Evolutionary conservation across 2,329 filamentous ascomycete genomes (phyloP).

Genomic region (Colletotrichum graminicola): DNA sequence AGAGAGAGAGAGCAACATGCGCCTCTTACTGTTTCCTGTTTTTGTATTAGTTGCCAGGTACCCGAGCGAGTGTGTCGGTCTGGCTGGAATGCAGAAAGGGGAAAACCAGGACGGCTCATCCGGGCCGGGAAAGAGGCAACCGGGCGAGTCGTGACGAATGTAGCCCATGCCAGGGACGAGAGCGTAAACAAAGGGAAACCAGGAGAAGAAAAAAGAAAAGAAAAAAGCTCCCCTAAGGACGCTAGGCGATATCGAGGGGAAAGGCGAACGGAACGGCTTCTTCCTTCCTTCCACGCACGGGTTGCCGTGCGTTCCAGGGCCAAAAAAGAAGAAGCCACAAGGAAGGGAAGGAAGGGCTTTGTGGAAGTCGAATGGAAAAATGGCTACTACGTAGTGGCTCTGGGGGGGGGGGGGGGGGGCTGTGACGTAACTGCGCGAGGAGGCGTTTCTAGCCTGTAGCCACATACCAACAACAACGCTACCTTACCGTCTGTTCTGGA

Average conservation of each 20-base stretch:
- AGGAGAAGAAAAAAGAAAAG: too few species aligned
- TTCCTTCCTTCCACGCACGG: neutral
- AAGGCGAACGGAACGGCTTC: neutral
- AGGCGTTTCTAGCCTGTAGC: too few species aligned
- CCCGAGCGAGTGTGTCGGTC: neutral
- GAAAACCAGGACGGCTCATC: slow-evolving; percentile 17
- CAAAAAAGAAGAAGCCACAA: neutral
- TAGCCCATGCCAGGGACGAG: neutral
- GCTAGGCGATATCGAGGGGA: slow-evolving; percentile 3
- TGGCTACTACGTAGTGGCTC: slow-evolving; percentile 1
- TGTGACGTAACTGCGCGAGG: slow-evolving; percentile 12
- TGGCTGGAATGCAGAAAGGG: neutral
- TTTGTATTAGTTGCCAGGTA: neutral
- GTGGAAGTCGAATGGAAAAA: slow-evolving; percentile 3
- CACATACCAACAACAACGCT: too few species aligned
- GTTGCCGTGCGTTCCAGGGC: neutral
- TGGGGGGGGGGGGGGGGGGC: too few species aligned
- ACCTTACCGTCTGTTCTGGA: neutral
- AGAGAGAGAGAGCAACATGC: too few species aligned
- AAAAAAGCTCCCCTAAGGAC: neutral
- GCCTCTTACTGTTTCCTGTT: neutral
- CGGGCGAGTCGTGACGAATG: slow-evolving; percentile 13
- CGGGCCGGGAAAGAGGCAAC: neutral
- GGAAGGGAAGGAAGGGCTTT: neutral
- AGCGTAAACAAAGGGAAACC: neutral